Evolutionary conservation across 306 rosid genomes (phyloP).

Genomic region (Alnus glutinosa): DNA sequence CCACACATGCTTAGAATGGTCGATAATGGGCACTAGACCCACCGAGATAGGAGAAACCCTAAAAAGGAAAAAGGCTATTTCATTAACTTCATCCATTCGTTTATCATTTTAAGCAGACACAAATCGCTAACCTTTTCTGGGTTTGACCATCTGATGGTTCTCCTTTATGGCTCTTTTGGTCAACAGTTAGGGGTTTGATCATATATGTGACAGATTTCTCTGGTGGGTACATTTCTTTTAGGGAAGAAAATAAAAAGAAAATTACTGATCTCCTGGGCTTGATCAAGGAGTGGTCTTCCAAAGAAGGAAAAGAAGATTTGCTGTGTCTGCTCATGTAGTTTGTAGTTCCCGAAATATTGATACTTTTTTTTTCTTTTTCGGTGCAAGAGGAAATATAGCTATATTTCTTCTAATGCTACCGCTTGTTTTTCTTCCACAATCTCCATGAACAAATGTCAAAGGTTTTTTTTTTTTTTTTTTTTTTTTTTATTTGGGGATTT

Average conservation of each 20-base stretch:
- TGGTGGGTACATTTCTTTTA: background rate
- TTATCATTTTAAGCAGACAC: constrained; percentile 3
- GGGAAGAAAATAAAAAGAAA: background rate
- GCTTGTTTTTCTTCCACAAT: background rate
- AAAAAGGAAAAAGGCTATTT: constrained; percentile 14
- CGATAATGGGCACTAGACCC: constrained; percentile 10
- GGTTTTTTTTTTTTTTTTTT: background rate
- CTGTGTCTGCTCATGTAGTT: background rate
- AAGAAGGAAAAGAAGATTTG: background rate
- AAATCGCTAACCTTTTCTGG: constrained; percentile 14
- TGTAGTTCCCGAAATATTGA: background rate
- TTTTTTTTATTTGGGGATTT: background rate
- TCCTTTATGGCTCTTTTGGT: background rate
- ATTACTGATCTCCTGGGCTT: background rate
- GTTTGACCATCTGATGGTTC: constrained; percentile 2
- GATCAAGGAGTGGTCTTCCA: background rate
- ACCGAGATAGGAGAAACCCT: constrained; percentile 17
- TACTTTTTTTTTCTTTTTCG: no score
- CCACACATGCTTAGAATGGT: background rate
- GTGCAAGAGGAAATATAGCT: background rate
- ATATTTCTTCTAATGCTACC: background rate
- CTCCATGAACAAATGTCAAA: background rate
- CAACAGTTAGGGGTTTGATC: constrained; percentile 4
- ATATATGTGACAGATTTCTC: background rate
- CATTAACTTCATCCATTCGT: constrained; percentile 12